phyloP scores from a whole-genome alignment of 495 filamentous ascomycete genomes.

The Penicillium soppii region DNA sequence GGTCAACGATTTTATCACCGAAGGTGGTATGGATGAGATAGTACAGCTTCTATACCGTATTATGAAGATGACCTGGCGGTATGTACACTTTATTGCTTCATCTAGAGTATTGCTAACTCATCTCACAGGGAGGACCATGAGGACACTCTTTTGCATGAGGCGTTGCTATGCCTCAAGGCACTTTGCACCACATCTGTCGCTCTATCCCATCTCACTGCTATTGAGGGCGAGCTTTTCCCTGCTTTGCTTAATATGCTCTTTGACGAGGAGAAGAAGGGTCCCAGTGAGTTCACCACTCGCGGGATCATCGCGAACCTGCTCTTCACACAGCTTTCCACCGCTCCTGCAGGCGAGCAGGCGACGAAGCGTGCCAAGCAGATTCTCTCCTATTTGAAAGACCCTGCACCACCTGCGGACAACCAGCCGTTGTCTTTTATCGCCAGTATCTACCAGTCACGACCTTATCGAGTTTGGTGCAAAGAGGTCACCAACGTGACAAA shows the following conservation, averaged over 20 bases:
- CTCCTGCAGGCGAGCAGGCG: constrained; percentile 46
- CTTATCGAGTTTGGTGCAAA: constrained; percentile 91
- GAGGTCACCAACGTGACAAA: constrained; percentile 91
- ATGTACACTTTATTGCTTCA: constrained; percentile 29
- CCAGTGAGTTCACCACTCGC: constrained; percentile 91
- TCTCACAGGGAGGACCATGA: constrained; percentile 87
- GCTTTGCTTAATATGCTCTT: constrained; percentile 86
- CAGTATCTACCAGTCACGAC: constrained; percentile 81
- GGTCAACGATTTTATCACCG: constrained; percentile 86
- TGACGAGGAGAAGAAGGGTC: constrained; percentile 94
- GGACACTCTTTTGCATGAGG: constrained; percentile 88
- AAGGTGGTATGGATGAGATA: constrained; percentile 91
- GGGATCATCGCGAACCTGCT: constrained; percentile 82
- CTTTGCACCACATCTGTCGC: constrained; percentile 88
- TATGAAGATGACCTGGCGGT: constrained; percentile 96
- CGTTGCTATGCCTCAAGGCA: constrained; percentile 89
- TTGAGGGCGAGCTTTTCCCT: constrained; percentile 82
- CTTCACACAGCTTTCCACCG: constrained; percentile 75
- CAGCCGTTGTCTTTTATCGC: constrained; percentile 82
- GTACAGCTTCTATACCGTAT: constrained; percentile 82
- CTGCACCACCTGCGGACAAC: constrained; percentile 68
- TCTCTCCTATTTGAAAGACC: constrained; percentile 78
- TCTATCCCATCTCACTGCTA: constrained; percentile 72
- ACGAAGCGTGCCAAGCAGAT: constrained; percentile 63
- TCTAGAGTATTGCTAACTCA: constrained; percentile 11